Percentiles rank a stretch among this genome's conserved stretches.
phyloP scores from a whole-genome alignment of 1,139 yeast species.

The Kodamaea suecica region DNA sequence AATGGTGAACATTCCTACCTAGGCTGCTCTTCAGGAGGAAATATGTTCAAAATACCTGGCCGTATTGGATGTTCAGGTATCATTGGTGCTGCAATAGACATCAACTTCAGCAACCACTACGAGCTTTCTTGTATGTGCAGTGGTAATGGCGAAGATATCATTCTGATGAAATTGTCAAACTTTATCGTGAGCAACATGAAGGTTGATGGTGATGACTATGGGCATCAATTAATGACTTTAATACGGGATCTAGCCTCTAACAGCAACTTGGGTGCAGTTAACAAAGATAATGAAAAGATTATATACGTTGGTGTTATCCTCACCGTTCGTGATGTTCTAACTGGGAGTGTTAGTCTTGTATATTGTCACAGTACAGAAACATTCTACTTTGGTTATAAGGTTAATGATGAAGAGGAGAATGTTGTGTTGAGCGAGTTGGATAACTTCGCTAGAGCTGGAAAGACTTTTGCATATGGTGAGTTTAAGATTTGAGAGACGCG shows the following conservation, averaged over 20 bases:
- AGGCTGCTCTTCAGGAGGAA: conserved; percentile 53
- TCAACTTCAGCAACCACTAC: conserved; percentile 11
- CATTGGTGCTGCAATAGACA: conserved; percentile 43
- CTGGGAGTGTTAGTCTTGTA: conserved; percentile 18
- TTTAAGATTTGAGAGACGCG: conserved; percentile 20
- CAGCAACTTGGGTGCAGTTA: conserved; percentile 10
- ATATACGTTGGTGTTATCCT: conserved; percentile 36
- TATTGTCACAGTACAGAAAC: conserved; percentile 46
- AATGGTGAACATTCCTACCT: conserved; percentile 17
- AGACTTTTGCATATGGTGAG: conserved; percentile 36
- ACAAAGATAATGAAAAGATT: conserved; percentile 10
- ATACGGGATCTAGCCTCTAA: conserved; percentile 6
- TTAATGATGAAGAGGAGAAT: conserved; percentile 15
- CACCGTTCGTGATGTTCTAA: conserved; percentile 16
- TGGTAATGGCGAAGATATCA: conserved; percentile 56
- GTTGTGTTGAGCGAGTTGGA: conserved; percentile 29
- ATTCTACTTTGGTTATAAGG: conserved; percentile 39
- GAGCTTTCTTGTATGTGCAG: conserved; percentile 45
- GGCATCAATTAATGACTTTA: conserved; percentile 10
- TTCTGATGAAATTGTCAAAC: conserved; percentile 39
- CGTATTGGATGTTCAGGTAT: conserved; percentile 55
- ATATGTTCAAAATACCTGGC: conserved; percentile 47
- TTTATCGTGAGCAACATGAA: conserved; percentile 18
- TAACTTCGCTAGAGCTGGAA: conserved; percentile 17
- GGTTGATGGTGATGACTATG: conserved; percentile 11